phyloP scores from a whole-genome alignment of 2,329 filamentous ascomycete species.

The Penicillium janthinellum region DNA sequence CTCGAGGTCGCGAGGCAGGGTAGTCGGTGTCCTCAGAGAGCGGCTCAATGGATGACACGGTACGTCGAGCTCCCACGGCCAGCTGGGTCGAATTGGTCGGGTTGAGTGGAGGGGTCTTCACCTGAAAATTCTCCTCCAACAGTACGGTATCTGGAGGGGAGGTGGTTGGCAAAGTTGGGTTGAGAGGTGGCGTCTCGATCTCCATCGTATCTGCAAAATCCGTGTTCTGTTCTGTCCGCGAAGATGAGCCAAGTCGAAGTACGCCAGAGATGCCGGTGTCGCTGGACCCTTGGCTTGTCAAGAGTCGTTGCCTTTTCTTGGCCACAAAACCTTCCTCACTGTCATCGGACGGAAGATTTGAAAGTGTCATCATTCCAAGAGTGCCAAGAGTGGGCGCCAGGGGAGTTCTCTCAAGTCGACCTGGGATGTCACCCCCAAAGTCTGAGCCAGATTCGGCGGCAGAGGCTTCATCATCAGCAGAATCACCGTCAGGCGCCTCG shows the following conservation, averaged over 20 bases:
- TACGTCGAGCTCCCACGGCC: neutral
- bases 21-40: too few relatives aligned
- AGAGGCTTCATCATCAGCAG: neutral
- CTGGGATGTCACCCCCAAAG: neutral
- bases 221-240: neutral
- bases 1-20: neutral
- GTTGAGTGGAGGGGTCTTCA: conserved; percentile 4
- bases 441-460: neutral
- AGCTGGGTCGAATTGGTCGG: neutral
- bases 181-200: conserved; percentile 13
- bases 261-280: neutral
- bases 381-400: neutral
- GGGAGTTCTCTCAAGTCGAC: too few relatives aligned
- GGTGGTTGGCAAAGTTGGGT: neutral
- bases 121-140: neutral
- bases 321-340: neutral
- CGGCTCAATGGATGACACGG: neutral
- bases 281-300: neutral
- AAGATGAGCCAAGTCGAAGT: neutral
- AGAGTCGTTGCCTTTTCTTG: conserved; percentile 4
- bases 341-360: neutral
- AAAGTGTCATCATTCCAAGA: neutral
- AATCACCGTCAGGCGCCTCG: neutral
- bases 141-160: neutral
- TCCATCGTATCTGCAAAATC: conserved; percentile 5